Conservation (phyloP, 2,329 filamentous ascomycete genomes). For the Phialocephala subalpina region DNA sequence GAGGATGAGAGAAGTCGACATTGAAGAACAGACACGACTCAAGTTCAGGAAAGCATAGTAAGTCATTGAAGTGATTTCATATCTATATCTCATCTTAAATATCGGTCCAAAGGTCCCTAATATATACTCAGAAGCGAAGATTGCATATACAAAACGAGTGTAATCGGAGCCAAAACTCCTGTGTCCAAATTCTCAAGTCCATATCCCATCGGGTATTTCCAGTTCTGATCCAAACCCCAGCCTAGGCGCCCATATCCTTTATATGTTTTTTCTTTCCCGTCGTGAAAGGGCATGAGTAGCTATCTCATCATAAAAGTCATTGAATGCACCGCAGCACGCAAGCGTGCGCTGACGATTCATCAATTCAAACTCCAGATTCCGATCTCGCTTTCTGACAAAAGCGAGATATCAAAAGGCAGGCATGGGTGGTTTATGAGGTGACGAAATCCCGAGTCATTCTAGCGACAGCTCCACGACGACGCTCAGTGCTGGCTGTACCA, state of each 20-base stretch:
- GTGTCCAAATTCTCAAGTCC: not conserved
- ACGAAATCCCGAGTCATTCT: slow-evolving; percentile 30
- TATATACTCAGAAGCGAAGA: slow-evolving; percentile 25
- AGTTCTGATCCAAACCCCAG: not conserved
- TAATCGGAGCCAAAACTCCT: slow-evolving; percentile 26
- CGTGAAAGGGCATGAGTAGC: slow-evolving; percentile 5
- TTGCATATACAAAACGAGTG: slow-evolving; percentile 25
- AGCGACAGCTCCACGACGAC: slow-evolving; percentile 26
- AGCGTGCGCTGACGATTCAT: slow-evolving; percentile 27
- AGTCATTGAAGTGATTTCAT: slow-evolving; percentile 3
- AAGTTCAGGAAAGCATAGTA: not conserved
- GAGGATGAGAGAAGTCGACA: not conserved
- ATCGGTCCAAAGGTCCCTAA: slow-evolving; percentile 9
- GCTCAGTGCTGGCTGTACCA: slow-evolving; percentile 34
- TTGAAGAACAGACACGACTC: not conserved
- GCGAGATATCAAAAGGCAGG: slow-evolving; percentile 1
- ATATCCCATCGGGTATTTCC: slow-evolving; percentile 10
- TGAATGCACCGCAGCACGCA: slow-evolving; percentile 29
- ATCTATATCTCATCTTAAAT: slow-evolving; percentile 1
- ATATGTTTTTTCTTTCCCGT: not conserved
- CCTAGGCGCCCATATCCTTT: not conserved
- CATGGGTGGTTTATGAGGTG: slow-evolving; percentile 18
- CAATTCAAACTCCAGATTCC: slow-evolving; percentile 7
- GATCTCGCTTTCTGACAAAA: slow-evolving; percentile 12
- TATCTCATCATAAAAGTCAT: slow-evolving; percentile 26